Evolutionary conservation across 352 stramenopile genomes (phyloP).

Genomic region (Sclerospora graminicola): DNA sequence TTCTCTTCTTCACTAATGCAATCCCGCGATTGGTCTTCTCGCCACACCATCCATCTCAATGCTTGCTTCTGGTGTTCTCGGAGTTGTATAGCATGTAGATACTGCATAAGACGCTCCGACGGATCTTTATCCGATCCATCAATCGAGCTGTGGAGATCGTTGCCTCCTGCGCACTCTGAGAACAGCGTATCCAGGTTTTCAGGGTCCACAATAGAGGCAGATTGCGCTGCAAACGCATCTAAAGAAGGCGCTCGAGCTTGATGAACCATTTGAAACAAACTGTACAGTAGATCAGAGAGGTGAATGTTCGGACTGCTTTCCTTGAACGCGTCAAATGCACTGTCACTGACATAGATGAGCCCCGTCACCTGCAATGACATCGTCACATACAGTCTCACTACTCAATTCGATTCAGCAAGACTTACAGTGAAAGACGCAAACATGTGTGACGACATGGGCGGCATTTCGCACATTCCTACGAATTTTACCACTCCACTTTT

Average conservation of each 20-base stretch:
- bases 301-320: conserved; percentile 49
- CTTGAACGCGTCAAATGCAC: conserved; percentile 55
- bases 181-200: conserved; percentile 57
- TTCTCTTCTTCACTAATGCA: conserved; percentile 21
- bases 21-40: conserved; percentile 41
- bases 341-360: conserved; percentile 47
- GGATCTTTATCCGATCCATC: conserved; percentile 12
- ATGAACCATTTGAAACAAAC: conserved; percentile 40
- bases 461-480: conserved; percentile 32
- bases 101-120: conserved; percentile 27
- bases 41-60: conserved; percentile 81
- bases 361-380: conserved; percentile 23
- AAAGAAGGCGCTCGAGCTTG: conserved; percentile 6
- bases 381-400: background rate
- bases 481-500: conserved; percentile 43
- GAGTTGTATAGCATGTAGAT: conserved; percentile 58
- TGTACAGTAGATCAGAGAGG: conserved; percentile 53
- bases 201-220: conserved; percentile 15
- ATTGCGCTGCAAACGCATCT: conserved; percentile 5
- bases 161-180: conserved; percentile 40
- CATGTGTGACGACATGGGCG: conserved; percentile 36
- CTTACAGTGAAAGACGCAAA: conserved; percentile 59
- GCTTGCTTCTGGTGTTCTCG: conserved; percentile 78
- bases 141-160: conserved; percentile 9
- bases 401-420: background rate